Percentiles rank a stretch among this genome's conserved stretches.
These are phyloP conservation scores for Byssothecium circinans DNA, from an alignment of 2,329 filamentous ascomycete genomes.

Conservation along the genomic window DNA sequence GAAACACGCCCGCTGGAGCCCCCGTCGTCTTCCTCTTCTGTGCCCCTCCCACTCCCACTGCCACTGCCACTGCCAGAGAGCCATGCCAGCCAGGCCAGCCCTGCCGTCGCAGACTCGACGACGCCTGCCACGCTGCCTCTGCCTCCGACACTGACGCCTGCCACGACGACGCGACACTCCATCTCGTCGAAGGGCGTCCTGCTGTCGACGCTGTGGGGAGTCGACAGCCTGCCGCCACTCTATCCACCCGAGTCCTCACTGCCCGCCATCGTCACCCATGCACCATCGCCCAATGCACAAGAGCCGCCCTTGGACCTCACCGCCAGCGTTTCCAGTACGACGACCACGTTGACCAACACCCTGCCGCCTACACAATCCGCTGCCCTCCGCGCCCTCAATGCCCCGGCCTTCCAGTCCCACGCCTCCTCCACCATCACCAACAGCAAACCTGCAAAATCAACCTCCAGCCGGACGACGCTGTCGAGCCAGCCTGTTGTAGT, in stretches of 20 bases:
- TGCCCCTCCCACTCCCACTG: too few species aligned
- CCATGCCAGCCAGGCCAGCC: neutral
- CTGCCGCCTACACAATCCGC: slow-evolving; percentile 42
- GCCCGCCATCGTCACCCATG: slow-evolving; percentile 33
- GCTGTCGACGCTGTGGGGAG: slow-evolving; percentile 36
- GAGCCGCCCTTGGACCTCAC: slow-evolving; percentile 33
- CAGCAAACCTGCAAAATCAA: slow-evolving; percentile 41
- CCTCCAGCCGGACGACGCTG: slow-evolving; percentile 42
- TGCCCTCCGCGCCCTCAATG: slow-evolving; percentile 43
- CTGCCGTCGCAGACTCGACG: slow-evolving; percentile 16
- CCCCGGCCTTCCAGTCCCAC: slow-evolving; percentile 38
- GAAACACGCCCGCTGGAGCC: slow-evolving; percentile 15
- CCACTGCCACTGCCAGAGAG: too few species aligned
- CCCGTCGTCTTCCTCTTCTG: slow-evolving; percentile 20
- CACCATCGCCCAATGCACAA: slow-evolving; percentile 31
- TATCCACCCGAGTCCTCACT: slow-evolving; percentile 14
- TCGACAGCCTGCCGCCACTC: slow-evolving; percentile 19
- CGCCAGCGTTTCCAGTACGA: slow-evolving; percentile 38
- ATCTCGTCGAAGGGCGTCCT: slow-evolving; percentile 36
- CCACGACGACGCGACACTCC: slow-evolving; percentile 40
- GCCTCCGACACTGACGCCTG: slow-evolving; percentile 39
- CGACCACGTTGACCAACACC: slow-evolving; percentile 41
- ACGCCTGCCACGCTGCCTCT: too few species aligned
- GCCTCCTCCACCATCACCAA: slow-evolving; percentile 29
- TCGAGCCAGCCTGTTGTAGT: slow-evolving; percentile 50